phyloP scores from a whole-genome alignment of 345 rosid genomes.

The Pugionium cornutum region DNA sequence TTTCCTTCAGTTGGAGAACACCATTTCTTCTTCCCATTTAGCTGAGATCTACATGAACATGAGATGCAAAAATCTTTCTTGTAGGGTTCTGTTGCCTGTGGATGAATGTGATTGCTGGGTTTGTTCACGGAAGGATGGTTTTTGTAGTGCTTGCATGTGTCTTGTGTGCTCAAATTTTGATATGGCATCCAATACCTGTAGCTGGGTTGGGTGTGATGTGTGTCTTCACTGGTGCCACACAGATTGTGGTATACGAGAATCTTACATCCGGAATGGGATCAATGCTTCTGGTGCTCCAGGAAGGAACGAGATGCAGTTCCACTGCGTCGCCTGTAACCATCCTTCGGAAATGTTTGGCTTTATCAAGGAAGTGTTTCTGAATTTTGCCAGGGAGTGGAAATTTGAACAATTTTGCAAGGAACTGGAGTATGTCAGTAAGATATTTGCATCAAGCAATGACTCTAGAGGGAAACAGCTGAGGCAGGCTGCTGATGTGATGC shows the following conservation, averaged over 20 bases:
- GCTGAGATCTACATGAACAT: conserved; percentile 83
- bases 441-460: conserved; percentile 81
- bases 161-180: conserved; percentile 91
- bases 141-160: conserved; percentile 96
- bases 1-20: conserved; percentile 60
- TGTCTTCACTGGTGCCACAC: conserved; percentile 99
- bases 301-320: conserved; percentile 81
- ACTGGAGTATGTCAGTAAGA: conserved; percentile 83
- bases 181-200: conserved; percentile 90
- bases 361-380: conserved; percentile 90
- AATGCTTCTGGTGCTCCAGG: conserved; percentile 58
- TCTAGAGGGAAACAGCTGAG: conserved; percentile 72
- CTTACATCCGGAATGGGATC: conserved; percentile 75
- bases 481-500: conserved; percentile 69
- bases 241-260: conserved; percentile 82
- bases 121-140: conserved; percentile 78
- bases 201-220: conserved; percentile 98
- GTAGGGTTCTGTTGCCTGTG: conserved; percentile 71
- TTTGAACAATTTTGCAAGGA: conserved; percentile 67
- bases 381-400: conserved; percentile 80
- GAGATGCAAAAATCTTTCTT: conserved; percentile 77
- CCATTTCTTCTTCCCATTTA: conserved; percentile 62
- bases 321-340: conserved; percentile 90
- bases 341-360: conserved; percentile 99
- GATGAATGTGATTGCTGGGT: conserved; percentile 96